Conservation (phyloP, 192 early-diverging fungal species). For the Neocallimastix lanati region DNA sequence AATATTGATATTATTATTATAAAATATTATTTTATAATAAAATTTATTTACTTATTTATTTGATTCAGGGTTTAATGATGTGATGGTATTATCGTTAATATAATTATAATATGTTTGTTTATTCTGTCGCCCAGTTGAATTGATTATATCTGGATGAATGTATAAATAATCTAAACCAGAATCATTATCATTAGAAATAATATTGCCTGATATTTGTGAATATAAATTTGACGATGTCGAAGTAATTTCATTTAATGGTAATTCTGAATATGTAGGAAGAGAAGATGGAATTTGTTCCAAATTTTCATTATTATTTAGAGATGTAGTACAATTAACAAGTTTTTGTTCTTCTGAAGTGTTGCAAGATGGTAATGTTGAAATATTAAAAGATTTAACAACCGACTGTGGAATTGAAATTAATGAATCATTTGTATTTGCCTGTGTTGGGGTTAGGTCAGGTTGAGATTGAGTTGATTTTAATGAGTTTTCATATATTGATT, state of each 20-base stretch:
- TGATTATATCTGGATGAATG: neutral
- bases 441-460: neutral
- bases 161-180: neutral
- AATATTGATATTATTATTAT: too few relatives aligned
- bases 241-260: neutral
- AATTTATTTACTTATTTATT: neutral
- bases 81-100: neutral
- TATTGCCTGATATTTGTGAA: neutral
- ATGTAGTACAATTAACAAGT: neutral
- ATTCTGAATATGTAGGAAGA: neutral
- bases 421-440: neutral
- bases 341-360: too few relatives aligned
- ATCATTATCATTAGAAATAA: neutral
- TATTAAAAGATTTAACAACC: neutral
- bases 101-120: neutral
- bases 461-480: neutral
- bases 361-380: neutral
- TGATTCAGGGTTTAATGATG: neutral
- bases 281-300: neutral
- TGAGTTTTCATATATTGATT: neutral
- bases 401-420: neutral
- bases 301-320: neutral
- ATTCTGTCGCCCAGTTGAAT: neutral
- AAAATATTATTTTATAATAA: too few relatives aligned
- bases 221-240: neutral